A percentile compares a stretch with the other conserved stretches of the same genome.
phyloP scores from a whole-genome alignment of 176 grass and related monocot species.

The Saccharum officinarum region DNA sequence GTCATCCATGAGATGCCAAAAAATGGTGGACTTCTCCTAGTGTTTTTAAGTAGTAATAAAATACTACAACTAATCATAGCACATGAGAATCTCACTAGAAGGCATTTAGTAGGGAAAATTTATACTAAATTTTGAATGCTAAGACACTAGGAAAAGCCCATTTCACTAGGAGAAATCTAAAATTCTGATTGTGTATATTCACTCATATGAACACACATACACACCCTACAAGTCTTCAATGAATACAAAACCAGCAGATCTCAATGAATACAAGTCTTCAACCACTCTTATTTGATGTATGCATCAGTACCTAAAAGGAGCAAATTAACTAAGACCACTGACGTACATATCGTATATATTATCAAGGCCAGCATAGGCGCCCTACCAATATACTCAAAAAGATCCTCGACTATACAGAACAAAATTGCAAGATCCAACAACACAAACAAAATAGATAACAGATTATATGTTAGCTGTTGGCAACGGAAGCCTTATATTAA shows the following conservation, averaged over 20 bases:
- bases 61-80: too few relatives aligned
- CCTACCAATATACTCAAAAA: background rate
- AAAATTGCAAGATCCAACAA: constrained; percentile 5
- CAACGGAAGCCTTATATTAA: background rate
- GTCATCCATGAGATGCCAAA: too few relatives aligned
- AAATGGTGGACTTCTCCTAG: too few relatives aligned
- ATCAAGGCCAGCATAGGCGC: background rate
- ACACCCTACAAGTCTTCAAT: too few relatives aligned
- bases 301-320: background rate
- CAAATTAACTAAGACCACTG: background rate
- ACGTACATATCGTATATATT: background rate
- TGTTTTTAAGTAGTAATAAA: too few relatives aligned
- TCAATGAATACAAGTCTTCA: background rate
- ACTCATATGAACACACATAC: background rate
- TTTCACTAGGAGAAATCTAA: too few relatives aligned
- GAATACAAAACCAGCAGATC: background rate
- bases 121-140: too few relatives aligned
- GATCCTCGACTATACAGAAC: constrained; percentile 14
- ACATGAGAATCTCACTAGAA: too few relatives aligned
- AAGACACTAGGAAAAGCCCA: too few relatives aligned
- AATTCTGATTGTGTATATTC: background rate
- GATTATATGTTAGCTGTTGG: background rate
- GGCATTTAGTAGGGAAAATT: too few relatives aligned
- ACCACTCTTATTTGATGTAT: background rate
- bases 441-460: background rate